Evolutionary conservation across 441 rosid genomes (phyloP).

Genomic region (Monsonia emarginata): DNA sequence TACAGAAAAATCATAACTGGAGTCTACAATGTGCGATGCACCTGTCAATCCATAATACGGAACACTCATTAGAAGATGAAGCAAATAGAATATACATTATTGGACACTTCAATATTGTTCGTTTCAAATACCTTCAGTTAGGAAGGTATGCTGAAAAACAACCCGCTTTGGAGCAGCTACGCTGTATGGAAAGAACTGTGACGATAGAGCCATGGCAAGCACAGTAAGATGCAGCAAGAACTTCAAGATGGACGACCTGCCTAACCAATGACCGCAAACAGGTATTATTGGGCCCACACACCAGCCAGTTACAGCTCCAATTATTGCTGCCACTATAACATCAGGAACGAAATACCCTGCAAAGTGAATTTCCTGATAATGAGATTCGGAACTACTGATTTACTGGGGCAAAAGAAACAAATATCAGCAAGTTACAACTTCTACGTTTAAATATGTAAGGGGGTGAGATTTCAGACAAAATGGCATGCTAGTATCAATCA

Average conservation of each 20-base stretch:
- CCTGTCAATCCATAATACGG: constrained; percentile 37
- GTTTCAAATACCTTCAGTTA: constrained; percentile 51
- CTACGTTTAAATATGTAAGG: background rate
- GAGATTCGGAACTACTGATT: background rate
- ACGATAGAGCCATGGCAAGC: constrained; percentile 71
- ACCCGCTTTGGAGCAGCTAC: constrained; percentile 81
- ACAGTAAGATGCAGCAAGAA: constrained; percentile 62
- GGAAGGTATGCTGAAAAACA: constrained; percentile 67
- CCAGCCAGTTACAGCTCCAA: constrained; percentile 65
- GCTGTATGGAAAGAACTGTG: constrained; percentile 88
- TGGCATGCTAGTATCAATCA: background rate
- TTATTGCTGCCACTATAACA: constrained; percentile 53
- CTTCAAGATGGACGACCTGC: constrained; percentile 59
- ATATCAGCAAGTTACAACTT: background rate
- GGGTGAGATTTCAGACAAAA: background rate
- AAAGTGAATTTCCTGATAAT: constrained; percentile 17
- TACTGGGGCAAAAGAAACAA: background rate
- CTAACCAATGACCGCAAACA: constrained; percentile 62
- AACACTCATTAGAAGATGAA: background rate
- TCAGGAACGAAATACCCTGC: constrained; percentile 74
- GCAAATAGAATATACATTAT: background rate
- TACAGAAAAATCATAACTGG: constrained; percentile 63
- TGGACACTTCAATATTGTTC: background rate
- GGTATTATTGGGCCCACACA: constrained; percentile 81
- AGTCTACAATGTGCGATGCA: constrained; percentile 42